Evolutionary conservation across 176 grass and related monocot species (phyloP).

Genomic region (barley (Hordeum vulgare)): MorexV3_pseudomolecules_assembly NC_058524.1:190771856-190772355

Average conservation of each 20-base stretch:
- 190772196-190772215: too few species aligned
- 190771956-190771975: neutral
- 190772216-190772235: too few species aligned
- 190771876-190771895: slow-evolving; percentile 37
- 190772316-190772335: too few species aligned
- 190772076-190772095: neutral
- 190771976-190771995: neutral
- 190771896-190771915: slow-evolving; percentile 31
- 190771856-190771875: slow-evolving; percentile 35
- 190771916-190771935: neutral
- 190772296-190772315: too few species aligned
- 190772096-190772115: neutral
- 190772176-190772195: too few species aligned
- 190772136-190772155: too few species aligned
- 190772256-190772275: too few species aligned
- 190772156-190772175: too few species aligned
- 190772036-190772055: neutral
- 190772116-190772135: too few species aligned
- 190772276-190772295: too few species aligned
- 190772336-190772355: too few species aligned
- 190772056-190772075: neutral
- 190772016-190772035: neutral
- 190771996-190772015: neutral
- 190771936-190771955: neutral
- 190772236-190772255: too few species aligned